These are phyloP conservation scores for Marasmius oreades DNA, from an alignment of 1,284 basidiomycete species.

Conservation along the genomic window DNA sequence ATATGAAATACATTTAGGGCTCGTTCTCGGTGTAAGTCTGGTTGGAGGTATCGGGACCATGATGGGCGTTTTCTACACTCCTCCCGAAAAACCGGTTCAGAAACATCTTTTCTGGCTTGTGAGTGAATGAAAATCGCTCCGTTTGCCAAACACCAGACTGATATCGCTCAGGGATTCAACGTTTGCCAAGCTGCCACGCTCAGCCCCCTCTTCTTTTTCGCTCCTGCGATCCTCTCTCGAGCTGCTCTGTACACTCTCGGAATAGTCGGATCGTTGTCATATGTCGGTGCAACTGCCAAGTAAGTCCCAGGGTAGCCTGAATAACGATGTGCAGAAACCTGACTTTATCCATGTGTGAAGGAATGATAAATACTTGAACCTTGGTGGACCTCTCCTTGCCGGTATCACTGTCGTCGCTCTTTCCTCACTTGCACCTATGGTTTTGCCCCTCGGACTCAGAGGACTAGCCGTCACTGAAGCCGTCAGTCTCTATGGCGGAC, in stretches of 20 bases:
- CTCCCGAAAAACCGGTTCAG: constrained; percentile 67
- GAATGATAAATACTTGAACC: constrained; percentile 82
- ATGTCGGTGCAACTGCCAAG: constrained; percentile 87
- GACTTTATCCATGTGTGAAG: constrained; percentile 28
- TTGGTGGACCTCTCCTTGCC: constrained; percentile 82
- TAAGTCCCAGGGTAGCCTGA: constrained; percentile 28
- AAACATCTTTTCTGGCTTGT: constrained; percentile 80
- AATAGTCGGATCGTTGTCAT: constrained; percentile 80
- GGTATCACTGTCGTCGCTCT: constrained; percentile 86
- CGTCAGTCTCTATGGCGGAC: constrained; percentile 80
- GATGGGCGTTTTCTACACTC: constrained; percentile 74
- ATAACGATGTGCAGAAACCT: constrained; percentile 3
- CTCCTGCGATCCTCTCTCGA: constrained; percentile 82
- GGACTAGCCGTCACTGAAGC: constrained; percentile 76
- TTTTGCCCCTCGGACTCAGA: constrained; percentile 78
- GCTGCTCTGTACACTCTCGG: constrained; percentile 89
- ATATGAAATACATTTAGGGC: constrained; percentile 42
- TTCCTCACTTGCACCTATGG: constrained; percentile 83
- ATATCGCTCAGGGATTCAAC: constrained; percentile 65
- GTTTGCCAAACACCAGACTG: not conserved
- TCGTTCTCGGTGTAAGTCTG: constrained; percentile 81
- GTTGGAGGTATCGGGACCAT: constrained; percentile 75
- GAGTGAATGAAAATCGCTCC: constrained; percentile 24
- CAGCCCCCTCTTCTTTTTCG: constrained; percentile 83
- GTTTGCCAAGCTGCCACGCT: constrained; percentile 82